Conservation (phyloP, 139 green algal genomes). For the Medakamo hakoo region DNA sequence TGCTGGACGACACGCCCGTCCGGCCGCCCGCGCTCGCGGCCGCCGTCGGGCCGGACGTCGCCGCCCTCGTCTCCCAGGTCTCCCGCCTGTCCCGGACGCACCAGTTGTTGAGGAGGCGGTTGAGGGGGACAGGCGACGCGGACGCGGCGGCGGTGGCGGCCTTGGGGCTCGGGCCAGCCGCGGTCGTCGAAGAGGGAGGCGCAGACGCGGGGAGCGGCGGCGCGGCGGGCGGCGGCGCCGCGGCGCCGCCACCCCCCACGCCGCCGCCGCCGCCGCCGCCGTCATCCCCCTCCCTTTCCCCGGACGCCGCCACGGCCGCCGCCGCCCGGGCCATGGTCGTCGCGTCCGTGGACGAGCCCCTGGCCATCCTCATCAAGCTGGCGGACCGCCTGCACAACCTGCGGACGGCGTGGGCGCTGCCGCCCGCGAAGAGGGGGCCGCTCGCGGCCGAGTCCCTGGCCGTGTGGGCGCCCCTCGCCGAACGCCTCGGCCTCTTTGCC, state of each 20-base stretch:
- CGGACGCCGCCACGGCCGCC: neutral
- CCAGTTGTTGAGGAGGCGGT: conserved; percentile 61
- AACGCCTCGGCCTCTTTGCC: conserved; percentile 75
- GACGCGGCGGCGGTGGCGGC: too few species aligned
- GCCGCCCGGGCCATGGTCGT: conserved; percentile 37
- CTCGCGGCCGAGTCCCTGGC: conserved; percentile 74
- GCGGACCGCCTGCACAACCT: conserved; percentile 95
- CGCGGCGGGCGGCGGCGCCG: too few species aligned
- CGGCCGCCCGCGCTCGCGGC: conserved; percentile 29
- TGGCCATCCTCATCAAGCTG: conserved; percentile 87
- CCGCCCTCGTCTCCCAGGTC: conserved; percentile 59
- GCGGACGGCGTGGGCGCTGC: conserved; percentile 66
- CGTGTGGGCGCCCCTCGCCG: conserved; percentile 85
- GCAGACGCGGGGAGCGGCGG: too few species aligned
- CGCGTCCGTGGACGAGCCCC: conserved; percentile 55
- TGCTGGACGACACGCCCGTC: conserved; percentile 75
- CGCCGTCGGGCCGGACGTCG: conserved; percentile 52
- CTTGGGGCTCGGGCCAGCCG: conserved; percentile 1
- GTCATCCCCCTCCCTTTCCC: neutral
- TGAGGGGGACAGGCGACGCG: too few species aligned
- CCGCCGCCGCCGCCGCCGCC: conserved; percentile 31
- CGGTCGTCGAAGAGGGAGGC: too few species aligned
- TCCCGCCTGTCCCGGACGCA: conserved; percentile 70
- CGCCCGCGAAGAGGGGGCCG: conserved; percentile 43
- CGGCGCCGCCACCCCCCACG: neutral